Evolutionary conservation across 169 alveolate species (phyloP), one percentile per base, ranked within the genome.

Genomic region (Neospora caninum): DNA sequence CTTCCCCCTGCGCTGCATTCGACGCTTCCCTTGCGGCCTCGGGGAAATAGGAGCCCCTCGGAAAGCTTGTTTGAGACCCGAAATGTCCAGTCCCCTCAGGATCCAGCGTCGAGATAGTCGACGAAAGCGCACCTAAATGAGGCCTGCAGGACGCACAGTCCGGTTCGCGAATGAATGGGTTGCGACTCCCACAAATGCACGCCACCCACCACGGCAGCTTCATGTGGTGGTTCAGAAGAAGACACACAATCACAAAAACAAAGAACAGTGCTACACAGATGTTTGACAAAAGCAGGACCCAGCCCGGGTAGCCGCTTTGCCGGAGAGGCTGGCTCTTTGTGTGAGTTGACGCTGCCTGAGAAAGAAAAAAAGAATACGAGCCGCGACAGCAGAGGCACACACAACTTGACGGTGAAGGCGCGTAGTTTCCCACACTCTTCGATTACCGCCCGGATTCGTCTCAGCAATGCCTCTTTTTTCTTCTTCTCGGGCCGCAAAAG

Each of bases 161-260:
- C 78, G 89, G 67, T n/a, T 82, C 89, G 49, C 38, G 31, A 13
- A 22, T 10, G 39, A 82, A 82, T 29, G 89, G 89, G 41, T 82
- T 82, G 38, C 25, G 70, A 82, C 69, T 39, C 9, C 89, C 89
- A 41, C 95, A 93, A 42, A 93, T 45, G 93, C 95, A 93, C 45
- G 91, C 95, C 31, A 93, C 82, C 95, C 95, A 93, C 95, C 95
- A 93, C 4, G 95, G 95, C 91, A 93, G 82, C 69, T 88, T 93
- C 78, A 88, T 91, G 88, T 93, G 93, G 38, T 54, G 91, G n/a
- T 92, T 88, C 86, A 93, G 58, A 9, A 93, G 82, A 34, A 93
- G 67, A 38, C 95, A 87, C 38, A 87, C 95, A 67, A 93, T n/a
- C 64, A 93, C 78, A 41, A 91, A 87, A 43, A 93, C 34, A 53